Evolutionary conservation across 441 rosid genomes (phyloP), one percentile per base, ranked within the genome.

Genomic region (Euphorbia schlechtendalii): DNA sequence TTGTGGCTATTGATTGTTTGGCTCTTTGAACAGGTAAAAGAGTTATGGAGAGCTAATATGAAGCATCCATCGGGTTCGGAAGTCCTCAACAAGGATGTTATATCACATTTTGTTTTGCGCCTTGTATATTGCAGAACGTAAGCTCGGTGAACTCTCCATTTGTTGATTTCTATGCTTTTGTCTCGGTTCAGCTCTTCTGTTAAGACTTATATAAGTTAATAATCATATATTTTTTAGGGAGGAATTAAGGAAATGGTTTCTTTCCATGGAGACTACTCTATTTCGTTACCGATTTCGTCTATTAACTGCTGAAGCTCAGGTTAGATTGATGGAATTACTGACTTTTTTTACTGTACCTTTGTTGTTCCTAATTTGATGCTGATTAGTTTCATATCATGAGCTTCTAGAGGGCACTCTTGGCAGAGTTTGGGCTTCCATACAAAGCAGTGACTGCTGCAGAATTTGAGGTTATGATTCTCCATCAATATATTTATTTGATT

Each of bases 241-340:
- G 84, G 99, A 95, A 12, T 69, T 95, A 58, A 84, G 97, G 77
- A 95, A 88, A 75, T 89, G 95, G 98, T 89, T 95, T 81, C 93
- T 95, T 62, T 82, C 90, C 28, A 86, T 79, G 88, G 97, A 95
- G 81, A 85, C 91, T 51, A 67, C 86, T 7, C 89, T 95, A 30
- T 95, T 92, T 65, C 88, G 93, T 3, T 70, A 84, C 68, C 76
- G 92, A 4, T 95, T 89, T 72, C 69, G 64, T 59, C 17, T 0
- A 40, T 4, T 66, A 72, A 43, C 43, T 28, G 25, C 72, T 17
- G 91, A 92, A 69, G 82, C 78, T 67, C 89, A 82, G 95, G 99
- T 88, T 67, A 61, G 60, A 22, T 27, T 17, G 22, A 22, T 55
- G 24, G 20, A 36, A 51, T 63, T 14, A 58, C 43, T 38, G 2